Evolutionary conservation across 805 yeast genomes (phyloP).

Genomic region (Kuraishia cidri): DNA sequence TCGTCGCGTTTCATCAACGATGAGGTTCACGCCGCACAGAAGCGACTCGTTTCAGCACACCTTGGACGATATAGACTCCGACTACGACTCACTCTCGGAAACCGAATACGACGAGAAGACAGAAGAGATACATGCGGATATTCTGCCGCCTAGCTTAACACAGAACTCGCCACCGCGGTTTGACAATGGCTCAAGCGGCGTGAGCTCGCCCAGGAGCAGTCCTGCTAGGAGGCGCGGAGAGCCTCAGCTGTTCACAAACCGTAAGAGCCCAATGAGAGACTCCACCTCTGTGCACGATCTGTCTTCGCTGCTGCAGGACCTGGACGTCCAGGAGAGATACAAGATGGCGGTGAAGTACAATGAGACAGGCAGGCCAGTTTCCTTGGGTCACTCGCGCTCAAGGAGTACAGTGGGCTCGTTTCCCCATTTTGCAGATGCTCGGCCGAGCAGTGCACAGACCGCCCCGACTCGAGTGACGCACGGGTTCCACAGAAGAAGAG

Average conservation of each 20-base stretch:
- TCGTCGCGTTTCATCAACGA: slow-evolving; percentile 2
- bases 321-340: slow-evolving; percentile 6
- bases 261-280: too few relatives aligned
- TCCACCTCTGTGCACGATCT: background rate
- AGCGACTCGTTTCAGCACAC: slow-evolving; percentile 10
- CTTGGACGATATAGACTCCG: slow-evolving; percentile 14
- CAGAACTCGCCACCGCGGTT: background rate
- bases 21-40: slow-evolving; percentile 20
- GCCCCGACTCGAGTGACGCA: too few relatives aligned
- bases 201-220: background rate
- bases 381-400: too few relatives aligned
- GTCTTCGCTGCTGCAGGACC: slow-evolving; percentile 6
- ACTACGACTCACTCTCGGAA: slow-evolving; percentile 15
- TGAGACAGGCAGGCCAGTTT: too few relatives aligned
- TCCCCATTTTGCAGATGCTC: too few relatives aligned
- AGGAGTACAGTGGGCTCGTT: too few relatives aligned
- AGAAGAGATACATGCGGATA: too few relatives aligned
- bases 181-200: too few relatives aligned
- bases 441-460: too few relatives aligned
- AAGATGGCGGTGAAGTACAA: slow-evolving; percentile 3
- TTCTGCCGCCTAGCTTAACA: slow-evolving; percentile 1
- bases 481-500: too few relatives aligned
- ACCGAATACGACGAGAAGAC: slow-evolving; percentile 7
- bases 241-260: background rate
- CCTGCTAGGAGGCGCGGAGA: background rate